Conservation (phyloP, 2,329 filamentous ascomycete genomes). For the Neoscytalidium dimidiatum region DNA sequence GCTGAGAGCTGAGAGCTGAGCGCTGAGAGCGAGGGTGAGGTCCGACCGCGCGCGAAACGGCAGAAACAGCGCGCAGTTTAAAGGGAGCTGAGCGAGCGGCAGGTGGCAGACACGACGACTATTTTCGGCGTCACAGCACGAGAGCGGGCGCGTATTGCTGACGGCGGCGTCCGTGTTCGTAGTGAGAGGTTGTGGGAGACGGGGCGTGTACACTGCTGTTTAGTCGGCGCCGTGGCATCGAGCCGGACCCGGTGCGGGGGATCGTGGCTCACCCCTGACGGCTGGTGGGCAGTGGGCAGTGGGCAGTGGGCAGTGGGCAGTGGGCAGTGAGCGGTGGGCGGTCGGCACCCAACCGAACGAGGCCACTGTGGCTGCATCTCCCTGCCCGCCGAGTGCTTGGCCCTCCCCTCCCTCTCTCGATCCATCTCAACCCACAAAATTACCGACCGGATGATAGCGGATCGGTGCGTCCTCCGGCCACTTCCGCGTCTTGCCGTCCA, state of each 20-base stretch:
- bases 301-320: too few species aligned
- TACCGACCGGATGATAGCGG: not conserved
- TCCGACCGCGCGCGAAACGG: not conserved
- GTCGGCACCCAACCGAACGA: too few species aligned
- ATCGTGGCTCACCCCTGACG: not conserved
- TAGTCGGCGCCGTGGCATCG: not conserved
- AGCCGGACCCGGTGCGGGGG: not conserved
- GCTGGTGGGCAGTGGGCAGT: too few species aligned
- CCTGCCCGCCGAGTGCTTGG: not conserved
- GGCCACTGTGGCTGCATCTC: not conserved
- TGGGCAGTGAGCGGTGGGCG: too few species aligned
- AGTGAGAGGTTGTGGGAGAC: not conserved
- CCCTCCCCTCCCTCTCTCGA: not conserved
- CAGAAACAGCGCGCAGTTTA: not conserved
- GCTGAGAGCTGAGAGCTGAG: too few species aligned
- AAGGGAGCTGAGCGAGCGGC: not conserved
- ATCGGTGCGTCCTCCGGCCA: not conserved
- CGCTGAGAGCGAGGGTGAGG: not conserved
- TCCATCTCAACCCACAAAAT: not conserved
- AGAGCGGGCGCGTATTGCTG: not conserved
- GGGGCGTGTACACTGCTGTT: not conserved
- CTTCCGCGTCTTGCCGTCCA: not conserved
- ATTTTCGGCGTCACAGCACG: not conserved
- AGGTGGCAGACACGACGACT: not conserved
- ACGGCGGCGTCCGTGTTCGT: not conserved